Evolutionary conservation across 371 early-diverging fungal species (phyloP).

Genomic region (Lichtheimia ornata): DNA sequence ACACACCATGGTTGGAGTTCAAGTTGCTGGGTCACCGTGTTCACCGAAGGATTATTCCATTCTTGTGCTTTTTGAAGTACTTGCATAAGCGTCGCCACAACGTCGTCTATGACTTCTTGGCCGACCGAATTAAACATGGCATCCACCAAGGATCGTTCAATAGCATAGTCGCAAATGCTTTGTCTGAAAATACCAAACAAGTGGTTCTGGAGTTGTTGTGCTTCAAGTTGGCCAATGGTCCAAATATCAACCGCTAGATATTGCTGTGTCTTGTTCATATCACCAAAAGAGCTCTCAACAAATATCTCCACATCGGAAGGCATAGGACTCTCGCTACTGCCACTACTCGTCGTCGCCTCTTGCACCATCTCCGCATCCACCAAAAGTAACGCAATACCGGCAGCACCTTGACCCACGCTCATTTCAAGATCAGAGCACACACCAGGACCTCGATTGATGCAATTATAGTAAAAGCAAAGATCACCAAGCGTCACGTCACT

Average conservation of each 20-base stretch:
- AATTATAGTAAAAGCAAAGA: constrained; percentile 48
- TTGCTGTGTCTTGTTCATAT: not conserved
- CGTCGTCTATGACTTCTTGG: not conserved
- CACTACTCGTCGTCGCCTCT: not conserved
- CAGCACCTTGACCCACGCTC: constrained; percentile 72
- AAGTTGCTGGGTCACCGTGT: constrained; percentile 30
- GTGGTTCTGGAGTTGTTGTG: constrained; percentile 48
- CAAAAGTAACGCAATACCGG: constrained; percentile 41
- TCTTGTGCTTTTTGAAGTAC: constrained; percentile 49
- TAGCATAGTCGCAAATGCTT: constrained; percentile 69
- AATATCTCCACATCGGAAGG: not conserved
- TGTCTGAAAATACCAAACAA: constrained; percentile 59
- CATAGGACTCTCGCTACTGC: too few species aligned
- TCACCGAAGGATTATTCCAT: constrained; percentile 60
- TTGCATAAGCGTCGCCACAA: not conserved
- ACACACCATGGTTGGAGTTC: constrained; percentile 43
- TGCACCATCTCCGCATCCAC: constrained; percentile 1
- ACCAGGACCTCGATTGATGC: constrained; percentile 38
- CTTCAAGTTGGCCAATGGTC: constrained; percentile 66
- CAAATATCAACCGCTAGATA: constrained; percentile 67
- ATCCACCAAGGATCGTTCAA: constrained; percentile 53
- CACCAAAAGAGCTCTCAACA: not conserved
- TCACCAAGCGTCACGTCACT: constrained; percentile 11
- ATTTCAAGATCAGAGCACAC: constrained; percentile 60
- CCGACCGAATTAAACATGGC: not conserved